Percentiles rank a stretch among this genome's conserved stretches.
phyloP scores from a whole-genome alignment of 2,329 filamentous ascomycete species.

The Diplodia scrobiculata region DNA sequence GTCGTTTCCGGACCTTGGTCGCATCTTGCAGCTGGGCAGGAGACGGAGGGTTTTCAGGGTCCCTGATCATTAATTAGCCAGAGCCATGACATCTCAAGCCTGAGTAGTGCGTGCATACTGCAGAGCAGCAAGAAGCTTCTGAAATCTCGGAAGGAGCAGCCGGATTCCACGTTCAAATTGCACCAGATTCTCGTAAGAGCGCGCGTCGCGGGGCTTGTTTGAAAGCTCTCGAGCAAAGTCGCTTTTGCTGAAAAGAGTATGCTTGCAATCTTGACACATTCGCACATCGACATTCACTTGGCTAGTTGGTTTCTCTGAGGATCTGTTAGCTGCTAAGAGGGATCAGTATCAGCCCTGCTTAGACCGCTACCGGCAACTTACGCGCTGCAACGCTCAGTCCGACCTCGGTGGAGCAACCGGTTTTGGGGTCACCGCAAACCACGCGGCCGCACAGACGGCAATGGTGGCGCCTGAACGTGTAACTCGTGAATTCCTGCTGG shows the following conservation, averaged over 20 bases:
- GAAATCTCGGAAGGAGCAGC: constrained; percentile 78
- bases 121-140: constrained; percentile 70
- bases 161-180: constrained; percentile 89
- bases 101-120: constrained; percentile 54
- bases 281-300: constrained; percentile 77
- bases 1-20: constrained; percentile 81
- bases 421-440: constrained; percentile 84
- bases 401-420: constrained; percentile 81
- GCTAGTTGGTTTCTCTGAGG: constrained; percentile 49
- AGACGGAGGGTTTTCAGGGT: constrained; percentile 66
- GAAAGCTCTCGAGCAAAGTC: constrained; percentile 74
- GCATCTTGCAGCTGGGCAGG: constrained; percentile 78
- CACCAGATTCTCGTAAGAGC: constrained; percentile 77
- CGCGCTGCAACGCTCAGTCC: constrained; percentile 72
- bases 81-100: neutral
- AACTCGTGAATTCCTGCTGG: constrained; percentile 90
- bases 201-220: constrained; percentile 71
- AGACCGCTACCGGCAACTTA: constrained; percentile 44
- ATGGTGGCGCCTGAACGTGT: constrained; percentile 91
- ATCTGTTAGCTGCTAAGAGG: constrained; percentile 36
- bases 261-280: constrained; percentile 87
- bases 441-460: constrained; percentile 92
- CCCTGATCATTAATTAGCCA: constrained; percentile 38
- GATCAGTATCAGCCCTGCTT: constrained; percentile 20
- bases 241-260: constrained; percentile 69